Evolutionary conservation across 345 rosid species (phyloP).

Genomic region (thale cress (Arabidopsis thaliana)): TAIR10.1 NC_003071.7:13598501-13599000

Average conservation of each 20-base stretch:
- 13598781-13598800: conserved; percentile 96
- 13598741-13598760: conserved; percentile 71
- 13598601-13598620: conserved; percentile 68
- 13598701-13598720: conserved; percentile 75
- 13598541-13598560: conserved; percentile 50
- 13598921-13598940: conserved; percentile 53
- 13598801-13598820: conserved; percentile 87
- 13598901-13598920: conserved; percentile 55
- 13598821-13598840: conserved; percentile 82
- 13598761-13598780: conserved; percentile 89
- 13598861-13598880: conserved; percentile 70
- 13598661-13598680: conserved; percentile 65
- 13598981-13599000: conserved; percentile 71
- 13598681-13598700: conserved; percentile 70
- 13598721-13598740: conserved; percentile 70
- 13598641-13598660: conserved; percentile 75
- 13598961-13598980: conserved; percentile 73
- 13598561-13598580: conserved; percentile 64
- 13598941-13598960: conserved; percentile 64
- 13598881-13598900: conserved; percentile 65
- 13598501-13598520: conserved; percentile 68
- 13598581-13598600: conserved; percentile 77
- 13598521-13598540: conserved; percentile 56
- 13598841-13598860: conserved; percentile 75
- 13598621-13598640: conserved; percentile 82